Base-by-base conservation (phyloP, 768 basidiomycete genomes). In the Russula earlei region DNA sequence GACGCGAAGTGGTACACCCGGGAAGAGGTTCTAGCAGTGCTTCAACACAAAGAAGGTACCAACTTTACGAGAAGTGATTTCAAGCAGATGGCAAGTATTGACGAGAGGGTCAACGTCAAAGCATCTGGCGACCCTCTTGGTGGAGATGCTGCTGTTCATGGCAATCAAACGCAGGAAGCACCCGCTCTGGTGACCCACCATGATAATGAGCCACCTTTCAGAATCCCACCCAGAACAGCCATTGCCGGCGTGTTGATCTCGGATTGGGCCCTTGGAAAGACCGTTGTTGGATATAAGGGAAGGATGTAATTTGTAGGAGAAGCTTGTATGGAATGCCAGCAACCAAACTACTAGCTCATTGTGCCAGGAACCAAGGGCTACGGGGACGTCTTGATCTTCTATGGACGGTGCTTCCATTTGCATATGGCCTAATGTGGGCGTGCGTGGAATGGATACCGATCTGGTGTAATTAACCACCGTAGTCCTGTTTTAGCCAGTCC, bases 1-100 rank as follows among this genome's bases (percentile, higher is more conserved):
- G 93, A 97, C 65, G 93, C 92, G 1, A 79, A 78, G 44, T 99
- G 91, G 91, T 96, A 83, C 70, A 83, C 84, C 11, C 82, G 87
- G 4, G 78, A 79, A 17, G 83, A 91, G 63, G 75, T 97, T 33
- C 69, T 78, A 6, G 69, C 74, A 0, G 80, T 91, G 7, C 72
- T 96, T 19, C 68, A 71, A n/a, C 77, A 83, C 63, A 67, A 69
- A 4, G 66, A 72, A 3, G 84, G 83, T 7, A 80, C 77, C 5
- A 70, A 63, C 25, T 74, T 83, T 48, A 63, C 69, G n/a, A 67
- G 69, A 8, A 63, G 70, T 5, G 83, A 86, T 56, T 73, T 79
- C 56, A 78, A 77, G 65, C 72, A 74, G 54, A 64, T 81, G 52
- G 68, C 72, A 19, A 74, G 61, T 5, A 65, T 70, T 2, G 72